These are phyloP conservation scores for Pythium pectinolyticum DNA, from an alignment of 352 stramenopile species.

Conservation along the genomic window DNA sequence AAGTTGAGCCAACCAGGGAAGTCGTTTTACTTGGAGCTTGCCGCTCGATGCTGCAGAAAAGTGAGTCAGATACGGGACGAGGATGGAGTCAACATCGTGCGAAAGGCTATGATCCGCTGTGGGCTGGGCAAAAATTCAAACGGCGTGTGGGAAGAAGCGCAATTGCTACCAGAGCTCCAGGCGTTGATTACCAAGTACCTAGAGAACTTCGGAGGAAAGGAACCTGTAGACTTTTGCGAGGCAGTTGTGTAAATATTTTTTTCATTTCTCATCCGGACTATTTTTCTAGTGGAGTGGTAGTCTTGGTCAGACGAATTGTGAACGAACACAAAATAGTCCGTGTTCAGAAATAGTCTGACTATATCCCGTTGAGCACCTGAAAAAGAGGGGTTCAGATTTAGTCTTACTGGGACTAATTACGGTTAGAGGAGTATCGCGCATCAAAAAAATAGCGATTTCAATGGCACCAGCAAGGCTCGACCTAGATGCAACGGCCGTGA, in stretches of 20 bases:
- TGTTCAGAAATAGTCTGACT: conserved; percentile 19
- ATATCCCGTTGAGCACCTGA: neutral
- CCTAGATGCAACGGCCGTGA: too few species aligned
- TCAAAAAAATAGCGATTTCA: too few species aligned
- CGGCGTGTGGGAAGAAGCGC: conserved; percentile 16
- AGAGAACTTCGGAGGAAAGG: conserved; percentile 17
- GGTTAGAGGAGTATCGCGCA: conserved; percentile 5
- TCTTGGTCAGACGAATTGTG: neutral
- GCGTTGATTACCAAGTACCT: conserved; percentile 10
- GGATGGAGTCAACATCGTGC: conserved; percentile 17
- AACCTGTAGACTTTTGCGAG: conserved; percentile 13
- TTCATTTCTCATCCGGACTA: too few species aligned
- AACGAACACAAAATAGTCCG: conserved; percentile 1
- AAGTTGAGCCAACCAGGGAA: conserved; percentile 19
- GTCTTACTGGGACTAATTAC: conserved; percentile 19
- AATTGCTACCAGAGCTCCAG: conserved; percentile 21
- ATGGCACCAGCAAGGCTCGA: too few species aligned
- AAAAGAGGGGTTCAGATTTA: conserved; percentile 11
- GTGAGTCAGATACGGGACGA: conserved; percentile 19
- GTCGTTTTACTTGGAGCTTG: conserved; percentile 15
- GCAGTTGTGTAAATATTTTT: conserved; percentile 4
- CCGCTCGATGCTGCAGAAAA: neutral
- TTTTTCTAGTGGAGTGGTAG: too few species aligned
- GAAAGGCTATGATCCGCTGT: conserved; percentile 28
- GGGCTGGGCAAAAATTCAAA: conserved; percentile 12